These are phyloP conservation scores for Amphicarpaea edgeworthii DNA, from an alignment of 306 rosid species.

Conservation along the genomic window DNA sequence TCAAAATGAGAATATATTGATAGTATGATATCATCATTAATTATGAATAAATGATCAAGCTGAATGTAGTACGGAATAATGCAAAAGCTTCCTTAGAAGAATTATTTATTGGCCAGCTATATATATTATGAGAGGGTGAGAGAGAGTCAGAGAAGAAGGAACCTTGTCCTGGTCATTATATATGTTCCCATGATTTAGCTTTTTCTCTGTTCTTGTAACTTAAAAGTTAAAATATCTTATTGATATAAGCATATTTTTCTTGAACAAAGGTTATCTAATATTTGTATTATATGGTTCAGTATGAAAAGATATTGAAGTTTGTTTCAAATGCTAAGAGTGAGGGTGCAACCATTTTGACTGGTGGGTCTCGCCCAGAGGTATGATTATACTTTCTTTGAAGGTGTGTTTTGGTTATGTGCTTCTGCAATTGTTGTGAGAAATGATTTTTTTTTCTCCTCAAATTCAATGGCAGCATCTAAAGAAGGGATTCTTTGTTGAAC, in stretches of 20 bases:
- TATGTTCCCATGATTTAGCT: conserved; percentile 38
- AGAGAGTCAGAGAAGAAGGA: conserved; percentile 2
- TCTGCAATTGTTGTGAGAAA: conserved; percentile 22
- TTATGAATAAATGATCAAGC: conserved; percentile 15
- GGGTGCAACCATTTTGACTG: conserved; percentile 88
- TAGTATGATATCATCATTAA: conserved; percentile 15
- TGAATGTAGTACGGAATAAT: conserved; percentile 5
- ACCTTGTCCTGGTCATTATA: conserved; percentile 1
- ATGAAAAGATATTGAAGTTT: conserved; percentile 83
- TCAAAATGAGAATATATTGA: conserved; percentile 25
- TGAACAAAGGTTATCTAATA: conserved; percentile 46
- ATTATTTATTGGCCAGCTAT: conserved; percentile 20
- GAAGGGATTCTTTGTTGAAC: conserved; percentile 86
- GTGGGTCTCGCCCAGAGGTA: conserved; percentile 97
- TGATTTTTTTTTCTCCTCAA: conserved; percentile 15
- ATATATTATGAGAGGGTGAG: background rate
- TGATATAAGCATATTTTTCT: conserved; percentile 10
- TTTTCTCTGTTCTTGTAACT: conserved; percentile 13
- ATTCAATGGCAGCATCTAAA: conserved; percentile 77
- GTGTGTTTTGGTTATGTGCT: conserved; percentile 3
- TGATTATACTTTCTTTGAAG: conserved; percentile 41
- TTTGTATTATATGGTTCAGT: conserved; percentile 60
- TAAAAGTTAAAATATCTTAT: background rate
- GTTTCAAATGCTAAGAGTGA: conserved; percentile 85
- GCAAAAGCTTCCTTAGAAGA: conserved; percentile 7